Evolutionary conservation across 2,329 filamentous ascomycete species (phyloP), one percentile per base, ranked within the genome.

Genomic region (Teratosphaeria nubilosa): DNA sequence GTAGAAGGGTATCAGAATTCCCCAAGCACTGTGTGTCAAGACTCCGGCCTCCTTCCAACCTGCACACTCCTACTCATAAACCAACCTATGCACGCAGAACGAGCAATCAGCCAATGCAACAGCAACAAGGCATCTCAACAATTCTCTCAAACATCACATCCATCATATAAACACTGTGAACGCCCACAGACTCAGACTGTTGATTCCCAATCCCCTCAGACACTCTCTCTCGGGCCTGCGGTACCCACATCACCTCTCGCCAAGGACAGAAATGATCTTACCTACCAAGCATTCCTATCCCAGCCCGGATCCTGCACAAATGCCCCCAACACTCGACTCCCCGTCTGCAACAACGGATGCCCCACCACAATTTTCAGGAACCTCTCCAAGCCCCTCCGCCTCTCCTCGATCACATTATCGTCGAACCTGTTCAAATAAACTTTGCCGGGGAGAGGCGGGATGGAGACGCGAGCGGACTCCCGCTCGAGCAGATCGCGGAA

Each of bases 341-440:
- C 94, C 31, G 94, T 99, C 82, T 99, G 94, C 76, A 99, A 76
- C 68, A 99, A 79, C 67, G 94, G 94, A 74, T 99, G 94, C 0
- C 94, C 92, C 0, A 96, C 94, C 11, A 99, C 94, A 71, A 97
- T 97, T 82, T 94, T 91, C 72, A 99, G 76, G 73, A 99, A 99
- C 72, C 95, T 85, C 78, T 99, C 91, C 65, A 99, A 78, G 1
- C 94, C 94, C 66, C 92, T 89, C 63, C 92, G 81, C 57, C 94
- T 82, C 70, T 95, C 90, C 79, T 97, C 94, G 73, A 99, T 99
- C 69, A 99, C 92, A 73, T 96, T 91, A 77, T 99, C 94, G 69
- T 89, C 95, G 78, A 99, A 99, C 53, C 94, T 85, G 75, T 97
- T 97, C 55, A 92, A 96, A 68, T 97, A 96, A 58, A 99, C 94